Conservation (phyloP, 2,329 filamentous ascomycete genomes). For the Dactylonectria estremocensis region DNA sequence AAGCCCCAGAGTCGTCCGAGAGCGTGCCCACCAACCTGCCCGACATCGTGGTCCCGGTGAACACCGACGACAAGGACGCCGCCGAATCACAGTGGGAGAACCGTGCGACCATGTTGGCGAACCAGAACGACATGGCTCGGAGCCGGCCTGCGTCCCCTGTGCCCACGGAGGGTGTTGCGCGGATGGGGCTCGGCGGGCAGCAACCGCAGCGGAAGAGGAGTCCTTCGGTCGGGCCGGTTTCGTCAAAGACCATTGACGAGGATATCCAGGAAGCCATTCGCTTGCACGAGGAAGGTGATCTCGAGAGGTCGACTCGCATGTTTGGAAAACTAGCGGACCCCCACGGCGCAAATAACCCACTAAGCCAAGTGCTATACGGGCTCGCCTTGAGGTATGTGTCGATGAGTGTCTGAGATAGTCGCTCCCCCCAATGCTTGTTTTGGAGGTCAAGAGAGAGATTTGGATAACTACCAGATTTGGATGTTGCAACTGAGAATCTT, state of each 20-base stretch:
- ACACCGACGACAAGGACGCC: conserved; percentile 61
- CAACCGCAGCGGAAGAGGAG: conserved; percentile 34
- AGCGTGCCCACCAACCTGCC: conserved; percentile 87
- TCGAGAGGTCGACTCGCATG: conserved; percentile 85
- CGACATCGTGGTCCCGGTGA: conserved; percentile 71
- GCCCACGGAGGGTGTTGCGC: conserved; percentile 48
- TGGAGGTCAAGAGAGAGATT: neutral
- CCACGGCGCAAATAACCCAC: conserved; percentile 87
- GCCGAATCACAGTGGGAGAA: conserved; percentile 90
- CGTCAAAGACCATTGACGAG: conserved; percentile 70
- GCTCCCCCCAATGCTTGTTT: neutral
- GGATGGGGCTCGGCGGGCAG: conserved; percentile 45
- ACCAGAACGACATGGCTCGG: conserved; percentile 67
- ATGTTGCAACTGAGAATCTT: neutral
- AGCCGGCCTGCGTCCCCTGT: conserved; percentile 59
- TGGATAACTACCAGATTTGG: neutral
- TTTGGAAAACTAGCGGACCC: conserved; percentile 90
- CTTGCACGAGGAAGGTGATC: conserved; percentile 87
- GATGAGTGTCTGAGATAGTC: conserved; percentile 10
- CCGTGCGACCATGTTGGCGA: conserved; percentile 89
- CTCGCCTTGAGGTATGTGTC: conserved; percentile 83
- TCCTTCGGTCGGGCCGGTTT: conserved; percentile 53
- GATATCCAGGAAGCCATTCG: conserved; percentile 97
- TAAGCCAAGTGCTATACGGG: conserved; percentile 96
- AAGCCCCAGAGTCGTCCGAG: conserved; percentile 72